These are phyloP conservation scores for Penicillium soppii DNA, from an alignment of 495 filamentous ascomycete species.

Conservation along the genomic window DNA sequence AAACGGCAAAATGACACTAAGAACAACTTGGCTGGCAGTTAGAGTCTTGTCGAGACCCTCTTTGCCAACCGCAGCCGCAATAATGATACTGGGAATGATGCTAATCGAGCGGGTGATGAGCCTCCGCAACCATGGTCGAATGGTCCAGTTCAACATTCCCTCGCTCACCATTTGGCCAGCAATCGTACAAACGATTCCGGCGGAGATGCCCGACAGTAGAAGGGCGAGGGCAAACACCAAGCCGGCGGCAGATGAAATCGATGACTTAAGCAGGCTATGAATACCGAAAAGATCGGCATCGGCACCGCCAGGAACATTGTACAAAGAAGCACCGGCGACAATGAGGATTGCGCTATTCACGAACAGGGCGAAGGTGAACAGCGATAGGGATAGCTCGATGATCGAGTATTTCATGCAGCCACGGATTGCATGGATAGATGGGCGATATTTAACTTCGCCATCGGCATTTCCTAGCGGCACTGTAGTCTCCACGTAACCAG, in stretches of 20 bases:
- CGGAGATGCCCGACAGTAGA: slow-evolving; percentile 72
- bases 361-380: slow-evolving; percentile 93
- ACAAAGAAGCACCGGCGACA: slow-evolving; percentile 78
- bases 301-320: slow-evolving; percentile 51
- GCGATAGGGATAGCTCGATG: slow-evolving; percentile 67
- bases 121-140: slow-evolving; percentile 69
- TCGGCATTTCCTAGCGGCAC: slow-evolving; percentile 36
- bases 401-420: slow-evolving; percentile 81
- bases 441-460: slow-evolving; percentile 66
- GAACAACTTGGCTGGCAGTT: slow-evolving; percentile 74
- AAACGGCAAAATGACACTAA: slow-evolving; percentile 80
- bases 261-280: slow-evolving; percentile 67
- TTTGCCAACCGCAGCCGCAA: slow-evolving; percentile 73
- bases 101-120: slow-evolving; percentile 70
- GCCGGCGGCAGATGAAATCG: slow-evolving; percentile 69
- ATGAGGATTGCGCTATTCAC: slow-evolving; percentile 92
- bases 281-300: slow-evolving; percentile 80
- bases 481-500: slow-evolving; percentile 53
- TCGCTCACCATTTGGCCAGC: slow-evolving; percentile 82
- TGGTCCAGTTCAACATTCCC: slow-evolving; percentile 70
- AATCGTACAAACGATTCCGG: slow-evolving; percentile 82
- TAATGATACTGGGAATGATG: slow-evolving; percentile 79
- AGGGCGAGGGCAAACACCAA: slow-evolving; percentile 77
- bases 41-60: slow-evolving; percentile 71
- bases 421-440: slow-evolving; percentile 73